These are phyloP conservation scores for Cladorrhinum sp. DNA, from an alignment of 2,329 filamentous ascomycete species.

Conservation along the genomic window DNA sequence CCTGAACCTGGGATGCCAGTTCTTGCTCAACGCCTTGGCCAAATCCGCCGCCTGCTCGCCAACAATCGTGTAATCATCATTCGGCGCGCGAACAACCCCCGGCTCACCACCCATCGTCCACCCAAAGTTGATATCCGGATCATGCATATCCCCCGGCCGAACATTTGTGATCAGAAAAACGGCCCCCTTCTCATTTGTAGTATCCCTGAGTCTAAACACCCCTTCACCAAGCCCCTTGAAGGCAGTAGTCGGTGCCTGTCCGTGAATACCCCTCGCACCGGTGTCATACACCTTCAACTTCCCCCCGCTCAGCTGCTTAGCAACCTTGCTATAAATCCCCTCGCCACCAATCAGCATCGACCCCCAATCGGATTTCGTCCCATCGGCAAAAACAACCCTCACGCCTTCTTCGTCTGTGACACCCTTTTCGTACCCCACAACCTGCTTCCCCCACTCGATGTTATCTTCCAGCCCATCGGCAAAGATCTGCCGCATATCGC, in stretches of 20 bases:
- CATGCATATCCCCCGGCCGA: slow-evolving; percentile 56
- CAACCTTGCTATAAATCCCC: slow-evolving; percentile 59
- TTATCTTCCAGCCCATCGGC: slow-evolving; percentile 52
- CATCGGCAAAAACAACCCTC: slow-evolving; percentile 56
- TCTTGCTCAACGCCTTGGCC: slow-evolving; percentile 50
- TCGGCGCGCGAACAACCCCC: slow-evolving; percentile 55
- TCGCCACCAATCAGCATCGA: slow-evolving; percentile 60
- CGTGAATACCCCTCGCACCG: slow-evolving; percentile 62
- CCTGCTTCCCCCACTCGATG: slow-evolving; percentile 54
- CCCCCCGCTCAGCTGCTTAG: slow-evolving; percentile 56
- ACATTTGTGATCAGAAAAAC: slow-evolving; percentile 63
- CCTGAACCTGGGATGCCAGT: slow-evolving; percentile 56
- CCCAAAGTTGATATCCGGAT: slow-evolving; percentile 55
- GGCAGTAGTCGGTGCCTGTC: slow-evolving; percentile 59
- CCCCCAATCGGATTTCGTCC: slow-evolving; percentile 56
- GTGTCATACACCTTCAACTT: slow-evolving; percentile 61
- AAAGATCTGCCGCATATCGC: slow-evolving; percentile 61
- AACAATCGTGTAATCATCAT: slow-evolving; percentile 58
- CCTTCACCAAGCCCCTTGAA: slow-evolving; percentile 63
- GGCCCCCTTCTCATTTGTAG: slow-evolving; percentile 42
- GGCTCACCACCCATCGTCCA: slow-evolving; percentile 62
- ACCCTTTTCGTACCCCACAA: slow-evolving; percentile 53
- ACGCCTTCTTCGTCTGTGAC: slow-evolving; percentile 45
- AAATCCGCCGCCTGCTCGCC: slow-evolving; percentile 56
- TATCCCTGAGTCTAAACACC: slow-evolving; percentile 56